Conservation (phyloP, 805 yeast genomes). For the Barnettozyma sucrosica region DNA sequence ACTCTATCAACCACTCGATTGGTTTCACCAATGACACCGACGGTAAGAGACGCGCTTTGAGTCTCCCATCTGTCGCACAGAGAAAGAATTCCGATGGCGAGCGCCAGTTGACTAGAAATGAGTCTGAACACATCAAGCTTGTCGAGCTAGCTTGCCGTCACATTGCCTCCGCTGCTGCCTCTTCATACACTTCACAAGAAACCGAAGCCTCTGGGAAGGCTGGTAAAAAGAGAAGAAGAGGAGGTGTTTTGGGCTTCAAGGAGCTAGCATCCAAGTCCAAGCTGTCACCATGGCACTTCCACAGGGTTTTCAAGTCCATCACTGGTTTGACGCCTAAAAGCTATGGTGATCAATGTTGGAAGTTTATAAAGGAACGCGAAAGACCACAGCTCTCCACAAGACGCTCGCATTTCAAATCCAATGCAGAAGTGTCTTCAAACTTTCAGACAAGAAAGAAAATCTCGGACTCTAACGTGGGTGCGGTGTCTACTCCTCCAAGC, state of each 20-base stretch:
- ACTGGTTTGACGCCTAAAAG: slow-evolving; percentile 86
- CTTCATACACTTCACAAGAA: slow-evolving; percentile 28
- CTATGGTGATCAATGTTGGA: slow-evolving; percentile 80
- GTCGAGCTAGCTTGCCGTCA: slow-evolving; percentile 80
- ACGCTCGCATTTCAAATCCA: slow-evolving; percentile 23
- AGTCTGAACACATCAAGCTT: slow-evolving; percentile 60
- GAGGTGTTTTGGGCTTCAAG: slow-evolving; percentile 77
- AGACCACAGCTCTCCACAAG: slow-evolving; percentile 16
- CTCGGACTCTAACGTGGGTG: slow-evolving; percentile 8
- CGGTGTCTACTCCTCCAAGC: neutral
- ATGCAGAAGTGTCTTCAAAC: slow-evolving; percentile 17
- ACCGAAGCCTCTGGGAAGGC: slow-evolving; percentile 2
- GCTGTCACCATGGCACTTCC: slow-evolving; percentile 89
- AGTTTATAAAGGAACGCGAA: slow-evolving; percentile 38
- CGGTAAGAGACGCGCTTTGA: slow-evolving; percentile 23
- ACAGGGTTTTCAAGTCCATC: slow-evolving; percentile 79
- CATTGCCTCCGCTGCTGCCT: slow-evolving; percentile 73
- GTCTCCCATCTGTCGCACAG: slow-evolving; percentile 20
- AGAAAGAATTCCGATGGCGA: slow-evolving; percentile 9
- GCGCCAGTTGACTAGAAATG: slow-evolving; percentile 44
- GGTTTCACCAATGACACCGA: slow-evolving; percentile 38
- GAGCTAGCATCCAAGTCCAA: slow-evolving; percentile 82
- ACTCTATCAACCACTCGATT: slow-evolving; percentile 47
- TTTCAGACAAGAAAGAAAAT: slow-evolving; percentile 8
- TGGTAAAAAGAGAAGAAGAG: slow-evolving; percentile 53